Evolutionary conservation across 2,329 filamentous ascomycete species (phyloP).

Genomic region (Penicillium sp.): DNA sequence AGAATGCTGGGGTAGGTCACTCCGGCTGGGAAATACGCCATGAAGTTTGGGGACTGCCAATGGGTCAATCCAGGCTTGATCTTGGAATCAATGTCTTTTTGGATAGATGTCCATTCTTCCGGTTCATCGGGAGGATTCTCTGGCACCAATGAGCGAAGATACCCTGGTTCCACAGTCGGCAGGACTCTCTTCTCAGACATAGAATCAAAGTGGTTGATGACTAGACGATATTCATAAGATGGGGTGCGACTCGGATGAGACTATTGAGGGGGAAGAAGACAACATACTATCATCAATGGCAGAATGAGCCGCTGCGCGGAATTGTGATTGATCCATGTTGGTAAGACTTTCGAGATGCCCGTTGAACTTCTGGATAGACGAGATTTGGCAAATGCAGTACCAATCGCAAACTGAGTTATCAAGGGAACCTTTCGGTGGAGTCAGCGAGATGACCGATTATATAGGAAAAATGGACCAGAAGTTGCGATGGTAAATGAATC

Average conservation of each 20-base stretch:
- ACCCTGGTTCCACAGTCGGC: constrained; percentile 80
- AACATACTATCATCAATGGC: constrained; percentile 79
- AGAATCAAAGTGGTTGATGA: constrained; percentile 81
- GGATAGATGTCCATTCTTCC: constrained; percentile 75
- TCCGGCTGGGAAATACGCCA: constrained; percentile 90
- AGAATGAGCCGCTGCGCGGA: constrained; percentile 74
- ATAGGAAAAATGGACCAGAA: neutral
- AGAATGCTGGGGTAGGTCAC: constrained; percentile 82
- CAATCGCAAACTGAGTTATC: neutral
- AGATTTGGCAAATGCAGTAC: too few relatives aligned
- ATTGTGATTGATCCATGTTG: constrained; percentile 77
- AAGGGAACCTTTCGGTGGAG: neutral
- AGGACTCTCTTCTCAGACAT: constrained; percentile 73
- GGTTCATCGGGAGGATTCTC: constrained; percentile 67
- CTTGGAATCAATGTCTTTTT: constrained; percentile 78
- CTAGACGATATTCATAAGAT: constrained; percentile 48
- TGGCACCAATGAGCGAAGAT: constrained; percentile 80
- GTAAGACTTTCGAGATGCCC: too few relatives aligned
- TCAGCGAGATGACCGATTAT: neutral
- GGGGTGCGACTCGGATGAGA: neutral
- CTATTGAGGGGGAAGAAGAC: constrained; percentile 34
- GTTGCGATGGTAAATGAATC: neutral
- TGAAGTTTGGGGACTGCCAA: constrained; percentile 93
- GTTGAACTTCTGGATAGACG: too few relatives aligned
- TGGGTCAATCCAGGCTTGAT: constrained; percentile 93